Evolutionary conservation across 1,139 yeast species (phyloP).

Genomic region (Meyerozyma carpophila): DNA sequence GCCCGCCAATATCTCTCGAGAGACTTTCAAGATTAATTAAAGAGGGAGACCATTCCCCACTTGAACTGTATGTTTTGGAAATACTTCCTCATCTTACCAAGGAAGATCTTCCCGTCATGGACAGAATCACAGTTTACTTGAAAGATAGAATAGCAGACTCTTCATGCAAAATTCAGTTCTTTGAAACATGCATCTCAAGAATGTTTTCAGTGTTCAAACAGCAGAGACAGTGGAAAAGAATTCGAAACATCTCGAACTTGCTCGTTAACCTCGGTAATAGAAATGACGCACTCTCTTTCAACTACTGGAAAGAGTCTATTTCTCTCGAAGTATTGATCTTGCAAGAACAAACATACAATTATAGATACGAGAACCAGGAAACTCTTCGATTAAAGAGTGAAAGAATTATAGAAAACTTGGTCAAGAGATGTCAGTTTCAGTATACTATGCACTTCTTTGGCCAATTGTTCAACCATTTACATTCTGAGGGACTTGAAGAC

Average conservation of each 20-base stretch:
- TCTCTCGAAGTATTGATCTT: neutral
- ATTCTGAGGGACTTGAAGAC: neutral
- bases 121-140: neutral
- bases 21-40: neutral
- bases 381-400: neutral
- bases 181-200: neutral
- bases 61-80: neutral
- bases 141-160: neutral
- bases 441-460: neutral
- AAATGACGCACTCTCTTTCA: neutral
- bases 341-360: neutral
- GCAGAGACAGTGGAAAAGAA: neutral
- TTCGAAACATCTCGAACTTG: slow-evolving; percentile 1
- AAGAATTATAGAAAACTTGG: neutral
- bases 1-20: neutral
- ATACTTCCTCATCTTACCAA: neutral
- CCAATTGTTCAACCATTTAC: neutral
- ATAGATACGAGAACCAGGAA: neutral
- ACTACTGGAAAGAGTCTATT: neutral
- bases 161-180: neutral
- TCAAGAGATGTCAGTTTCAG: neutral
- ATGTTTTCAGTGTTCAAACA: neutral
- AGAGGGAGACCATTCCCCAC: neutral
- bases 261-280: neutral
- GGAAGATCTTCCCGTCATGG: neutral